Evolutionary conservation across 2,329 filamentous ascomycete genomes (phyloP), one percentile per base, ranked within the genome.

Genomic region (Fusarium sp.): DNA sequence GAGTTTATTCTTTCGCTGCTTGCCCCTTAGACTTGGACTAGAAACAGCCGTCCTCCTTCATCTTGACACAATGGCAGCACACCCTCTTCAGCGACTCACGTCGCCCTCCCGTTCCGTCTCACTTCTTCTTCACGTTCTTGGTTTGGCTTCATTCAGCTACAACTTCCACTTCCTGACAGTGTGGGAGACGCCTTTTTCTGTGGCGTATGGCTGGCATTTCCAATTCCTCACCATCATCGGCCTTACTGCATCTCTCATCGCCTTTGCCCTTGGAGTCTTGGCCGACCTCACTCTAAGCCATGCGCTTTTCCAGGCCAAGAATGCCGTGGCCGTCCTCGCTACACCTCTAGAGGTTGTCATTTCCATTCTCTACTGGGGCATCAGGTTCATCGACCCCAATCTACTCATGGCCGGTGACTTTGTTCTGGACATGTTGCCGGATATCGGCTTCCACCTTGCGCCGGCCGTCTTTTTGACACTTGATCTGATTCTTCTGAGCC

Each of bases 191-290:
- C 82, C 85, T 61, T 87, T 91, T 52, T 88, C 88, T 60, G 83
- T 86, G 0, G 86, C 90, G 2, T 93, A 92, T 76, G 93, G 93
- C 67, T 88, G 92, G 83, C 88, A 93, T 78, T 89, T 91, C 72
- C 91, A 94, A 81, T 94, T 93, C 78, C 87, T 95, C 35, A 95
- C 93, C 74, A 94, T 94, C 79, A 88, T 95, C 67, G 93, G 92
- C 29, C 87, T 95, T 50, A 84, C 87, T 2, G 83, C 93, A 27
- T 88, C 92, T 1, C 86, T 89, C 13, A 75, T 87, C 54, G 92
- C 91, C 60, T 94, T 94, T 80, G 75, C 82, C 59, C 82, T 89
- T 29, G 93, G 89, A 5, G 83, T 93, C 6, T 79, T 92, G 39
- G 91, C 92, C 63, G 93, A 95, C 80, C 76, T 94, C 10, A 90